Evolutionary conservation across 2,329 filamentous ascomycete species (phyloP).

Genomic region (Phaeosphaeriaceae sp.): DNA sequence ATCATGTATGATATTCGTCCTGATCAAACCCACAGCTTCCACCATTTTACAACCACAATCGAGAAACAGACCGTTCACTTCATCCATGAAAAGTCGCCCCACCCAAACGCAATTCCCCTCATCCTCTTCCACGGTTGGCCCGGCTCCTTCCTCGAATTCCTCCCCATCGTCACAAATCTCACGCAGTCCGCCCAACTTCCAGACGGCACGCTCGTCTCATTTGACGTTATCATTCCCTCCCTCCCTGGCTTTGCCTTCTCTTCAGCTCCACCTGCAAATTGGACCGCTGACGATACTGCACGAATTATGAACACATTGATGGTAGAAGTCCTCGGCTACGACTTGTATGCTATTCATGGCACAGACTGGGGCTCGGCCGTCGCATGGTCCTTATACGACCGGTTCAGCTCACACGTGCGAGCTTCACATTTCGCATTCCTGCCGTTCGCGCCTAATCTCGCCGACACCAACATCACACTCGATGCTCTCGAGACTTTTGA

Average conservation of each 20-base stretch:
- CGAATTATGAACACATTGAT: background rate
- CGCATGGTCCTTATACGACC: background rate
- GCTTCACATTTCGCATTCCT: background rate
- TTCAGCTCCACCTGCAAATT: background rate
- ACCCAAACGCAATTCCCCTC: constrained; percentile 58
- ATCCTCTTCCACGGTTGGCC: constrained; percentile 65
- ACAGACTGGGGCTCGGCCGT: background rate
- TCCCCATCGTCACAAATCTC: constrained; percentile 54
- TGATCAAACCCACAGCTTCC: background rate
- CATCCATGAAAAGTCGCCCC: constrained; percentile 61
- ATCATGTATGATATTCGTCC: background rate
- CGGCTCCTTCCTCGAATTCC: constrained; percentile 61
- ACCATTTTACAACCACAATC: background rate
- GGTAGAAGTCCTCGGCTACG: background rate
- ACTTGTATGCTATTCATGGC: background rate
- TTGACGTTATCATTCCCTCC: background rate
- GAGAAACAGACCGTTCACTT: constrained; percentile 57
- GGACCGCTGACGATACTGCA: background rate
- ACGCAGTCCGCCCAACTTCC: background rate
- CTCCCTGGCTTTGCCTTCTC: background rate
- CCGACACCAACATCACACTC: background rate
- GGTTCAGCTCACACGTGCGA: background rate
- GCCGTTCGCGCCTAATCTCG: background rate
- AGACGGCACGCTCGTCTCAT: background rate
- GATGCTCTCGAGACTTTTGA: background rate